phyloP scores from a whole-genome alignment of 2,329 filamentous ascomycete genomes.

The Clonostachys byssicola region DNA sequence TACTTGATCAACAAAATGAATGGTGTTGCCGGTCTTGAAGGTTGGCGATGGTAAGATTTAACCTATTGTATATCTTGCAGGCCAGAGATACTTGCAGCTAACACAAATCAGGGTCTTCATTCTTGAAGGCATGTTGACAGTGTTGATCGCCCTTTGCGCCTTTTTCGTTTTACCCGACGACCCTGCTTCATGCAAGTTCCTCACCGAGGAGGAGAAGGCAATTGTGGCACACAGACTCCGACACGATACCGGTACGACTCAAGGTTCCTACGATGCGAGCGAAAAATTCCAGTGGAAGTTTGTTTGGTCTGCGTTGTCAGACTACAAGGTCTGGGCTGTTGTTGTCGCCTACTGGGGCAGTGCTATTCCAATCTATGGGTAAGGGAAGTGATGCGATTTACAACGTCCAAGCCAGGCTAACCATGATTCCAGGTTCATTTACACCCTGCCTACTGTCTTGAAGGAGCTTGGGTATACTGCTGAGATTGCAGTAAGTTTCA shows the following conservation, averaged over 20 bases:
- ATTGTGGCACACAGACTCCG: background rate
- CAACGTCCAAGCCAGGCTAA: conserved; percentile 4
- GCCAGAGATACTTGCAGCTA: background rate
- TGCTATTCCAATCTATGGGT: conserved; percentile 6
- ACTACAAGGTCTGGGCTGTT: conserved; percentile 34
- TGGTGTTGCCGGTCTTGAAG: conserved; percentile 6
- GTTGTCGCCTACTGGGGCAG: conserved; percentile 30
- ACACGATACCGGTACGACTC: background rate
- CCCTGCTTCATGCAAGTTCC: background rate
- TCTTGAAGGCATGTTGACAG: conserved; percentile 1
- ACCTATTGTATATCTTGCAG: background rate
- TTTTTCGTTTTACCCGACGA: conserved; percentile 1
- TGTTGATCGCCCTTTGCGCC: background rate
- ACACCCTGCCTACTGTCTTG: conserved; percentile 28
- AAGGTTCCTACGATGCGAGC: background rate
- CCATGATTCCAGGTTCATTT: conserved; percentile 21
- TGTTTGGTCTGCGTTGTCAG: conserved; percentile 19
- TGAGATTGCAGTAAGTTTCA: conserved; percentile 5
- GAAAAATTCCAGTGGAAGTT: conserved; percentile 3
- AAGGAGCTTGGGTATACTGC: conserved; percentile 30
- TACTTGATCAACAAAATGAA: conserved; percentile 13
- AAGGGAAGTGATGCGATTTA: background rate
- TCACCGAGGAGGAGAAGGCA: background rate
- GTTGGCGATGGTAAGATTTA: conserved; percentile 12
- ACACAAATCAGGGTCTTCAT: conserved; percentile 2